A percentile compares a stretch with the other conserved stretches of the same genome.
Evolutionary conservation across 768 basidiomycete genomes (phyloP).

Genomic region (Grammothele lineata): DNA sequence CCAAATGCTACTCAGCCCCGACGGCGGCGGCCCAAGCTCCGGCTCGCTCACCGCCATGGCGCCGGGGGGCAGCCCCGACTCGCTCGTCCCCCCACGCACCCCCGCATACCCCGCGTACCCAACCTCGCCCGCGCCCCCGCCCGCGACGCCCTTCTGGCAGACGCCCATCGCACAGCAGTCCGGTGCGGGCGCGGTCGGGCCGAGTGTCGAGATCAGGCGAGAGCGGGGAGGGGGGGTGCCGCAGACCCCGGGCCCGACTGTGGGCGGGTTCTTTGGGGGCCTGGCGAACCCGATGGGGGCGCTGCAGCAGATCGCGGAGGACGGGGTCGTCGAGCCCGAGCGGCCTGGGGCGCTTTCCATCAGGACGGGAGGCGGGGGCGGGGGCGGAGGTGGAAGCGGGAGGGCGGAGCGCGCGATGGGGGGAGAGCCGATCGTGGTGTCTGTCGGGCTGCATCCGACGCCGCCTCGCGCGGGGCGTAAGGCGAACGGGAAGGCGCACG

Average conservation of each 20-base stretch:
- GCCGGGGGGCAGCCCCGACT: slow-evolving; percentile 12
- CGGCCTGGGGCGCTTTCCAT: no score
- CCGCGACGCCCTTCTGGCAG: slow-evolving; percentile 50
- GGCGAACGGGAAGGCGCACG: slow-evolving; percentile 24
- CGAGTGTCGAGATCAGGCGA: slow-evolving; percentile 64
- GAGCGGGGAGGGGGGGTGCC: slow-evolving; percentile 44
- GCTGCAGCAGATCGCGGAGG: slow-evolving; percentile 27
- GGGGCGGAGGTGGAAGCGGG: no score
- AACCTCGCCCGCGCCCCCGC: slow-evolving; percentile 49
- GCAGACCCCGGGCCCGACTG: slow-evolving; percentile 53
- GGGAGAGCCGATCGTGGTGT: slow-evolving; percentile 66
- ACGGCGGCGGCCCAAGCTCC: no score
- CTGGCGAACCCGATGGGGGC: slow-evolving; percentile 30
- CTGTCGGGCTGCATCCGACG: slow-evolving; percentile 48
- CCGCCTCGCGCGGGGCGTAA: slow-evolving; percentile 12
- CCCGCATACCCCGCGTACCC: slow-evolving; percentile 60
- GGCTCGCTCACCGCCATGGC: no score
- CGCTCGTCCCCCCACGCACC: slow-evolving; percentile 42
- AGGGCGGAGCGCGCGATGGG: slow-evolving; percentile 9
- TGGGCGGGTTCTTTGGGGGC: slow-evolving; percentile 26
- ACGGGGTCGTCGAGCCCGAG: no score
- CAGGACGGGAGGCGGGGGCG: no score
- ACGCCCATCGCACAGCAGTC: slow-evolving; percentile 49
- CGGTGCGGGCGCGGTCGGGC: slow-evolving; percentile 43
- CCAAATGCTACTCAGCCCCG: neutral